Base-by-base conservation (phyloP, 352 stramenopile genomes). In the Lagenidium giganteum region DNA sequence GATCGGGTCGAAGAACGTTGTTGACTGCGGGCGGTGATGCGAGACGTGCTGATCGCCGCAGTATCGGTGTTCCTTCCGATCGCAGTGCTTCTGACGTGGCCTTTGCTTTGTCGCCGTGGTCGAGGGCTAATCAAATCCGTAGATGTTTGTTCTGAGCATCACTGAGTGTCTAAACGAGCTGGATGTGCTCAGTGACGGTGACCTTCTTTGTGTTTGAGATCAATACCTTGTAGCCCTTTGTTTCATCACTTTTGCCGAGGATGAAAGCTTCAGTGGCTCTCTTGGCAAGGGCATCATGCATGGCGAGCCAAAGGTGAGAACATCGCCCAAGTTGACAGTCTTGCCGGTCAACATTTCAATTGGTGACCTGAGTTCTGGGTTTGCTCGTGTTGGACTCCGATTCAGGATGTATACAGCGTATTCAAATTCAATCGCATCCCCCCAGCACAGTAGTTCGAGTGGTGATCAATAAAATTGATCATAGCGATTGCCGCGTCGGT, bases 381-480 rank as follows among this genome's bases (percentile, higher is more conserved):
- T 70, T 0, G 49, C 22, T 0, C 32, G 35, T 0, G 44, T 65
- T 0, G 64, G 45, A 7, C 36, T 47, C 0, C 56, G 8, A 17
- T 66, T 70, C 3, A 70, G 22, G 0, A 76, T 41, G 34, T 71
- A 69, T 0, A 32, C 41, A 0, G 47, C 54, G 14, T 69, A 70
- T 8, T 71, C 37, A 23, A 20, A 7, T n/a, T 20, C n/a, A 0
- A 42, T 54, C 0, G 57, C 56, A 11, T 68, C 46, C 0, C 47
- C 43, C 47, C 53, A 67, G 24, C 57, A 67, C 11, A 29, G 51
- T 45, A 40, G 42, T 53, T 53, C 3, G 24, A 24, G 16, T 36
- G 39, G 39, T 34, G n/a, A 18, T 54, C 51, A 2, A 60, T 22
- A 24, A 60, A 60, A 33, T 54, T 60, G 1, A 54, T 33, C 21